Conservation (phyloP, 306 rosid species). For the Myrica gale region DNA sequence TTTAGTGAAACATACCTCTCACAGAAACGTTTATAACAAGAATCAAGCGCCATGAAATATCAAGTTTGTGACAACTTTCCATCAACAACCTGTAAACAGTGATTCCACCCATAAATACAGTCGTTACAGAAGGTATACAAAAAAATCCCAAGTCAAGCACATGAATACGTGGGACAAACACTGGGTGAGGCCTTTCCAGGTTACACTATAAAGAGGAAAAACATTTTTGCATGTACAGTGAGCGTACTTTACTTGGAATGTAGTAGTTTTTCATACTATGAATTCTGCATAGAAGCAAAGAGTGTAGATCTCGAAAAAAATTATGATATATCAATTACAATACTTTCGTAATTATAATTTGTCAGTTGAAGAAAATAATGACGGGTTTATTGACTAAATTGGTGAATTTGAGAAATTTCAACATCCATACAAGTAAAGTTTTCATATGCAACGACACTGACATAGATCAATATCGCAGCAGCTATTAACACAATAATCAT, state of each 20-base stretch:
- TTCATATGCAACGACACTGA: constrained; percentile 4
- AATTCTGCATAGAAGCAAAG: not conserved
- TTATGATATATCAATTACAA: too few species aligned
- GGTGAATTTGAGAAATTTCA: too few species aligned
- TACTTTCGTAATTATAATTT: too few species aligned
- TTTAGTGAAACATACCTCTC: constrained; percentile 51
- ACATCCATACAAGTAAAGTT: constrained; percentile 4
- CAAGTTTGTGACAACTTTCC: constrained; percentile 86
- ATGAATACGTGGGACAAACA: not conserved
- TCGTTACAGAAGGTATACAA: too few species aligned
- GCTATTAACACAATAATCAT: too few species aligned
- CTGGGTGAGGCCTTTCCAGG: not conserved
- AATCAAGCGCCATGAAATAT: constrained; percentile 84
- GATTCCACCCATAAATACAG: not conserved
- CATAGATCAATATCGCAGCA: too few species aligned
- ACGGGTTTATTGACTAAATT: too few species aligned
- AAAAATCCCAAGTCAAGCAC: not conserved
- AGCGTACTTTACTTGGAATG: not conserved
- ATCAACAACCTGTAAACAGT: constrained; percentile 61
- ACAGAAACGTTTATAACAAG: constrained; percentile 59
- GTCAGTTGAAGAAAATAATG: too few species aligned
- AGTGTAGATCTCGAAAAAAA: too few species aligned
- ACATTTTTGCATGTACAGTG: not conserved
- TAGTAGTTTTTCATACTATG: not conserved
- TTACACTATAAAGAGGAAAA: not conserved